phyloP scores from a whole-genome alignment of 192 early-diverging fungal genomes.

The Mortierella antarctica region DNA sequence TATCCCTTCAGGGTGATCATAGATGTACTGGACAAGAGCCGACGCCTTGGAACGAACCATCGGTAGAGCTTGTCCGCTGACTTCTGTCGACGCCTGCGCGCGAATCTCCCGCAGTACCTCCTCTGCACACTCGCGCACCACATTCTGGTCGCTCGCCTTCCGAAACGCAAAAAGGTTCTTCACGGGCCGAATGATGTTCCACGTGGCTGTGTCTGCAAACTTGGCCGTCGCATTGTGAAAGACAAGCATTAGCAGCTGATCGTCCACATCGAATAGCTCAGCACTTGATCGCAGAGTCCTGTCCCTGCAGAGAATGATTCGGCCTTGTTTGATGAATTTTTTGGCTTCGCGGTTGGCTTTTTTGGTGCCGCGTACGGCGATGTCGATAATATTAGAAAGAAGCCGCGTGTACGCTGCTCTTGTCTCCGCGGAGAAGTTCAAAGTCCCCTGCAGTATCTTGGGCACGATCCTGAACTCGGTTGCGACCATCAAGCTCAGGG shows the following conservation, averaged over 20 bases:
- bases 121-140: conserved; percentile 4
- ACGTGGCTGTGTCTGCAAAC: neutral
- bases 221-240: neutral
- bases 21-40: conserved; percentile 10
- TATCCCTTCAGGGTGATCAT: neutral
- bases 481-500: neutral
- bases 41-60: neutral
- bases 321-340: too few relatives aligned
- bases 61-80: too few relatives aligned
- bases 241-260: too few relatives aligned
- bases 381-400: too few relatives aligned
- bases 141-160: neutral
- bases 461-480: neutral
- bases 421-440: too few relatives aligned
- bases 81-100: neutral
- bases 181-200: neutral
- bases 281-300: too few relatives aligned
- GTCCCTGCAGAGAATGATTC: too few relatives aligned
- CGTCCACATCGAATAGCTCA: too few relatives aligned
- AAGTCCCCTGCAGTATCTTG: neutral
- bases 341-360: too few relatives aligned
- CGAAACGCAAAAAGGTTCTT: conserved; percentile 9
- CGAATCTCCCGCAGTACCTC: neutral
- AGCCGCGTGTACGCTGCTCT: too few relatives aligned
- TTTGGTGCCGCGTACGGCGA: too few relatives aligned